Evolutionary conservation across 164 flowering plant species (phyloP).

Genomic region (Magnolia sinica): DNA sequence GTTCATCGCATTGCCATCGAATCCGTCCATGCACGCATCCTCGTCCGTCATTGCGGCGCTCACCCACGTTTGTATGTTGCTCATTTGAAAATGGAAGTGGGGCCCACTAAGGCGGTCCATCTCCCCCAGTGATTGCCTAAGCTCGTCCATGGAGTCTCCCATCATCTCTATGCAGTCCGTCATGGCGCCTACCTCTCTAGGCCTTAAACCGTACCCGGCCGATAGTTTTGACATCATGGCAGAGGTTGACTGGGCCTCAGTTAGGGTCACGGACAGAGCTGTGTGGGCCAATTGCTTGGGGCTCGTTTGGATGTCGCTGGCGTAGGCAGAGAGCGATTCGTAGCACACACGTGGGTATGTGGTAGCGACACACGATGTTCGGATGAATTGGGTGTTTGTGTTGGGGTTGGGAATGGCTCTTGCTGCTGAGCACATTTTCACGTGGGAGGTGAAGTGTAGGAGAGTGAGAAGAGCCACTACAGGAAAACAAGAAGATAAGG

Average conservation of each 20-base stretch:
- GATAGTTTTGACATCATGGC: conserved; percentile 27
- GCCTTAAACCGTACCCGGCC: conserved; percentile 23
- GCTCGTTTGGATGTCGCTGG: conserved; percentile 46
- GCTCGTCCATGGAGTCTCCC: conserved; percentile 38
- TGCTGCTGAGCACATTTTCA: conserved; percentile 5
- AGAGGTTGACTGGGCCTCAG: conserved; percentile 31
- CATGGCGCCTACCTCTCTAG: conserved; percentile 41
- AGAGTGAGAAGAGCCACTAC: not conserved
- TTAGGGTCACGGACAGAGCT: conserved; percentile 52
- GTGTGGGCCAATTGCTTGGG: conserved; percentile 46
- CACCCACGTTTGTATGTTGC: conserved; percentile 66
- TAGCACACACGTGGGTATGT: conserved; percentile 57
- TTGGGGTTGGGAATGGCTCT: not conserved
- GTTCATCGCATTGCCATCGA: conserved; percentile 29
- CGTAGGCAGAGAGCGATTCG: conserved; percentile 42
- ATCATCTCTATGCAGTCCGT: conserved; percentile 61
- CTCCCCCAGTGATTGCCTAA: conserved; percentile 42
- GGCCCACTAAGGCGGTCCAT: conserved; percentile 29
- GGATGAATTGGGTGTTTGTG: conserved; percentile 46
- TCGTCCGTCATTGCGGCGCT: conserved; percentile 74
- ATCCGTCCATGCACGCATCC: conserved; percentile 62
- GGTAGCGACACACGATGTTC: conserved; percentile 44
- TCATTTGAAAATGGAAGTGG: conserved; percentile 32
- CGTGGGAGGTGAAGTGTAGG: not conserved
- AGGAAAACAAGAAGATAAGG: not conserved